phyloP scores from a whole-genome alignment of 2,329 filamentous ascomycete genomes.

The Macrophomina pseudophaseolina region DNA sequence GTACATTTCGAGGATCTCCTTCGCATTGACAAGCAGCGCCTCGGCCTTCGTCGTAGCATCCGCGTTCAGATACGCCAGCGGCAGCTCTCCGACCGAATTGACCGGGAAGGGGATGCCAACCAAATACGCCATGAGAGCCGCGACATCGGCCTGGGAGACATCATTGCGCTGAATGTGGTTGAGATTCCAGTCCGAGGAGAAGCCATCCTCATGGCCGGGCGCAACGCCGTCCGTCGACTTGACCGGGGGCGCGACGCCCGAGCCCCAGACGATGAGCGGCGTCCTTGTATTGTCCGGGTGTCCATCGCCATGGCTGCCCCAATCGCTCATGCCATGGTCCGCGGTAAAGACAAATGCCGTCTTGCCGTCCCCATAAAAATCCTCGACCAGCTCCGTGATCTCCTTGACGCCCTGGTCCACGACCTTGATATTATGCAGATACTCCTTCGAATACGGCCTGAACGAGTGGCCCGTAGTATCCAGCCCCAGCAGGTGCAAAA shows the following conservation, averaged over 20 bases:
- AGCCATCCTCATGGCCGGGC: conserved; percentile 82
- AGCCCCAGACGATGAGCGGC: conserved; percentile 90
- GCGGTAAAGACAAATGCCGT: conserved; percentile 97
- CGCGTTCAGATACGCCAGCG: conserved; percentile 79
- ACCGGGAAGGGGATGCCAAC: conserved; percentile 87
- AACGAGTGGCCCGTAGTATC: conserved; percentile 88
- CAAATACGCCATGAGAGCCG: conserved; percentile 93
- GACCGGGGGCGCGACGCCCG: conserved; percentile 80
- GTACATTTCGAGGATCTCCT: conserved; percentile 93
- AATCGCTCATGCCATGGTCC: conserved; percentile 99
- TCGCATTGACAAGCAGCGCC: conserved; percentile 82
- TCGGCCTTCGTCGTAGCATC: conserved; percentile 77
- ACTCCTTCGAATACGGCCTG: conserved; percentile 93
- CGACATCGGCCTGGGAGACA: conserved; percentile 91
- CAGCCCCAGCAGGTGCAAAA: conserved; percentile 88
- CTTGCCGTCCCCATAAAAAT: conserved; percentile 81
- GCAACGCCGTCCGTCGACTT: conserved; percentile 62
- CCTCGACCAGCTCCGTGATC: conserved; percentile 78
- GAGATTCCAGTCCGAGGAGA: conserved; percentile 87
- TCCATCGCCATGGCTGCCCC: conserved; percentile 97
- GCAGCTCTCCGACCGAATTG: conserved; percentile 94
- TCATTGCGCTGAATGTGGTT: conserved; percentile 84
- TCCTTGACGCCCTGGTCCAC: conserved; percentile 90
- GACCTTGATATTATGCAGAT: conserved; percentile 90
- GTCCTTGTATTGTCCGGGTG: conserved; percentile 97